phyloP scores from a whole-genome alignment of 495 filamentous ascomycete species.

The Xylaria curta region DNA sequence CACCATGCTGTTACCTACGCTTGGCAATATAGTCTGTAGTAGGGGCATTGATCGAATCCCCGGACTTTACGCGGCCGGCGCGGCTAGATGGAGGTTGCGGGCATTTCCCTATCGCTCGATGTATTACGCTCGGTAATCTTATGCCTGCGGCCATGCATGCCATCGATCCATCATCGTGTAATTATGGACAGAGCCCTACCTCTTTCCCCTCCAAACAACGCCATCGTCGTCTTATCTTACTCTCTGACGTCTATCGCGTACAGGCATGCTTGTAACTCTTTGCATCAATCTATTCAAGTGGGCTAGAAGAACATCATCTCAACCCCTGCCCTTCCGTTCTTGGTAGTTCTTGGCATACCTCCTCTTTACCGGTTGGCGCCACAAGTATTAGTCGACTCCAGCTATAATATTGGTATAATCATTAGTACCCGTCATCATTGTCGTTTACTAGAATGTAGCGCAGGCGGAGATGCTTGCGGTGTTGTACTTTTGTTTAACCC shows the following conservation, averaged over 20 bases:
- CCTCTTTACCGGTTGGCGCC: conserved; percentile 20
- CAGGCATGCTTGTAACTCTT: neutral
- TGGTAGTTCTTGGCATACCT: conserved; percentile 12
- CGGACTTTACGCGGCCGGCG: conserved; percentile 25
- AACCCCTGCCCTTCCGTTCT: conserved; percentile 20
- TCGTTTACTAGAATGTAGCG: neutral
- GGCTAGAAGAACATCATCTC: conserved; percentile 4
- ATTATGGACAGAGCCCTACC: neutral
- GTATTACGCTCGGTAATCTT: conserved; percentile 23
- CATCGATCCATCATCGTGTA: conserved; percentile 13
- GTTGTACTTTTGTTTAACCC: conserved; percentile 14
- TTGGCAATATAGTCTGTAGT: neutral
- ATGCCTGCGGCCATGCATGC: conserved; percentile 15
- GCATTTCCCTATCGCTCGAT: neutral
- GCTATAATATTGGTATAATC: neutral
- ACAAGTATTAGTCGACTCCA: conserved; percentile 10
- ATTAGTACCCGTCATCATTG: conserved; percentile 1
- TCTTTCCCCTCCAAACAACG: neutral
- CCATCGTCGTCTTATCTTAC: conserved; percentile 22
- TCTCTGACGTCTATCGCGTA: conserved; percentile 14
- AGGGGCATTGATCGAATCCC: conserved; percentile 2
- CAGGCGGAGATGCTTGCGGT: neutral
- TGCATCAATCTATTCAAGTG: conserved; percentile 16
- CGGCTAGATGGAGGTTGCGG: conserved; percentile 21
- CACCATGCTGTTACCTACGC: neutral